A percentile compares a stretch with the other conserved stretches of the same genome.
phyloP scores from a whole-genome alignment of 148 eudicot species.

The Cornus suecica region DNA sequence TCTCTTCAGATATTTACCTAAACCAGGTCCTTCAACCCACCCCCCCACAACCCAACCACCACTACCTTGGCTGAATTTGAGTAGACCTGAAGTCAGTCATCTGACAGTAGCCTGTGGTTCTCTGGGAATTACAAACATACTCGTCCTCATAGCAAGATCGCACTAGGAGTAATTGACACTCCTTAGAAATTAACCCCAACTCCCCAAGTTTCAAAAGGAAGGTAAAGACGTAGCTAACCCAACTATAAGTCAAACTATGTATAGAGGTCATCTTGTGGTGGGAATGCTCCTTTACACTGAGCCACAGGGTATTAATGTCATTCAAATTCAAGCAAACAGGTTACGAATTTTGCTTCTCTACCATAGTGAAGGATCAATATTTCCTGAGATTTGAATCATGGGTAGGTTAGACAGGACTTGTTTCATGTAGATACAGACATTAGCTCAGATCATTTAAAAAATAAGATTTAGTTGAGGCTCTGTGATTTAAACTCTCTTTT shows the following conservation, averaged over 20 bases:
- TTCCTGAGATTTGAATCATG: background rate
- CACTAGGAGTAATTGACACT: background rate
- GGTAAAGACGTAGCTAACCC: background rate
- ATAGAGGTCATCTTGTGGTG: background rate
- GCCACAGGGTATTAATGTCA: no score
- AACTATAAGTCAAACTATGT: background rate
- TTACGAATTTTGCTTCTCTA: background rate
- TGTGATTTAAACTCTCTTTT: background rate
- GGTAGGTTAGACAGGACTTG: background rate
- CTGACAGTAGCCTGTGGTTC: background rate
- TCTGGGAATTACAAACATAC: background rate
- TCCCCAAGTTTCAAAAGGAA: background rate
- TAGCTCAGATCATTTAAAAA: background rate
- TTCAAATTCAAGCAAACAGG: background rate
- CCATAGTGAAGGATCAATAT: background rate
- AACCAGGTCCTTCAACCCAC: no score
- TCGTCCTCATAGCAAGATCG: background rate
- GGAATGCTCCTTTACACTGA: background rate
- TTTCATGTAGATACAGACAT: background rate
- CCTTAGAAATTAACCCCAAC: background rate
- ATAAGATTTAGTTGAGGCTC: background rate
- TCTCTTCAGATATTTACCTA: no score
- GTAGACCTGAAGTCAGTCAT: background rate
- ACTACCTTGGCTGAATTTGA: background rate
- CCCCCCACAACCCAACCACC: no score